Conservation (phyloP, 2,329 filamentous ascomycete species). For the Byssochlamys sp. region DNA sequence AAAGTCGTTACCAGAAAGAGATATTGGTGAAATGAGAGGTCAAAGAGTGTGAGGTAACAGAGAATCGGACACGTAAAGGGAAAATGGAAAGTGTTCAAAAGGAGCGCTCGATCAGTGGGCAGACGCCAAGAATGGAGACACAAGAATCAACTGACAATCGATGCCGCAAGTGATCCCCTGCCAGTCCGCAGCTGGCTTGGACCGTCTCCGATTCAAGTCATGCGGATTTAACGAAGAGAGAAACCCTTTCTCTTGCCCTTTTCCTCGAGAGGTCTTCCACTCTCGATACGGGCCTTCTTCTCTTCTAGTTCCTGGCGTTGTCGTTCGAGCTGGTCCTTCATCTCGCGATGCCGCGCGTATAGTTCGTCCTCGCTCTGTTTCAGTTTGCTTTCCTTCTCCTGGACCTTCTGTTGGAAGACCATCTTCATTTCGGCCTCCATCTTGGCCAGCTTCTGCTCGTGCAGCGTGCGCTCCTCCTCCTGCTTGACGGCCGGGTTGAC, state of each 20-base stretch:
- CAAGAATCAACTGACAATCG: constrained; percentile 5
- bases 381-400: constrained; percentile 98
- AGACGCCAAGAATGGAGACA: constrained; percentile 5
- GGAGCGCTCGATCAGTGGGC: constrained; percentile 7
- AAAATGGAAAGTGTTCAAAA: constrained; percentile 5
- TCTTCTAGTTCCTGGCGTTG: constrained; percentile 92
- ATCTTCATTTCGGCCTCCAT: constrained; percentile 99
- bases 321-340: constrained; percentile 98
- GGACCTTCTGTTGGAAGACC: constrained; percentile 99
- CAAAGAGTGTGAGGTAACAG: constrained; percentile 21
- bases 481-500: constrained; percentile 99
- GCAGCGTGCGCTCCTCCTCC: constrained; percentile 92
- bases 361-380: constrained; percentile 99
- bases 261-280: constrained; percentile 88
- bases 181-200: constrained; percentile 6
- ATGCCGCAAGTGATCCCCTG: constrained; percentile 7
- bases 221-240: constrained; percentile 70
- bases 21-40: constrained; percentile 18
- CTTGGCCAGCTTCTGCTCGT: constrained; percentile 99
- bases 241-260: constrained; percentile 99
- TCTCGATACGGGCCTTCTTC: constrained; percentile 94
- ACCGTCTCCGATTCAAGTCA: background rate
- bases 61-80: constrained; percentile 11
- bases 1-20: constrained; percentile 24
- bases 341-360: constrained; percentile 94